These are phyloP conservation scores for Lipomyces spencermartinsiae DNA, from an alignment of 805 yeast species.

Conservation along the genomic window DNA sequence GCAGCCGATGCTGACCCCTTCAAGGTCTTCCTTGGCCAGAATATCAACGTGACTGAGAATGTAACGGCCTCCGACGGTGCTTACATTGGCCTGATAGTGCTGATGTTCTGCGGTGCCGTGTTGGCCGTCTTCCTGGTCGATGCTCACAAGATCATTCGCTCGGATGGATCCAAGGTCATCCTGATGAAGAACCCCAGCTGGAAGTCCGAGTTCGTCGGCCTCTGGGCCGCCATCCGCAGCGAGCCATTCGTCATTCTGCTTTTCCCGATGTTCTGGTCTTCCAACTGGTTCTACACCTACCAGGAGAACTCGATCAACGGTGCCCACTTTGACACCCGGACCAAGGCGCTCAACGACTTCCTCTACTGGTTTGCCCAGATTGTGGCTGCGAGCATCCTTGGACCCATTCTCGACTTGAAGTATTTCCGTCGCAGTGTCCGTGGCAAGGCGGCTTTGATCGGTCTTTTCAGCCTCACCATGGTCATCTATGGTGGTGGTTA, in stretches of 20 bases:
- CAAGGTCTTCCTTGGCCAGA: neutral
- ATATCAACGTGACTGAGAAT: neutral
- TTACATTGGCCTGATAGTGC: neutral
- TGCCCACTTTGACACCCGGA: neutral
- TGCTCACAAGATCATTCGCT: neutral
- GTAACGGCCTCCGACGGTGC: neutral
- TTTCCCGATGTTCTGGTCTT: neutral
- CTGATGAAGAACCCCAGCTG: neutral
- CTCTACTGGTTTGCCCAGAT: neutral
- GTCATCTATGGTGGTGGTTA: neutral
- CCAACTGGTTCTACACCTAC: conserved; percentile 1
- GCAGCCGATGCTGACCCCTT: no score
- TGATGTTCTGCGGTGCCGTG: neutral
- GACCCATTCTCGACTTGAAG: neutral
- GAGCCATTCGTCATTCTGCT: neutral
- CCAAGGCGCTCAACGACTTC: neutral
- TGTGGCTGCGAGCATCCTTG: neutral
- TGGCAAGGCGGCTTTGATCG: neutral
- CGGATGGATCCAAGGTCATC: neutral
- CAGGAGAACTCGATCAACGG: neutral
- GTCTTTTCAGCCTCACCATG: neutral
- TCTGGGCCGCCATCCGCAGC: neutral
- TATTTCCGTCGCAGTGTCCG: no score
- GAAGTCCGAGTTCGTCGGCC: neutral
- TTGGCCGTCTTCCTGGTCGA: neutral